Percentiles rank a stretch among this genome's conserved stretches.
phyloP scores from a whole-genome alignment of 1,284 basidiomycete species.

The Microstroma glucosiphilum region DNA sequence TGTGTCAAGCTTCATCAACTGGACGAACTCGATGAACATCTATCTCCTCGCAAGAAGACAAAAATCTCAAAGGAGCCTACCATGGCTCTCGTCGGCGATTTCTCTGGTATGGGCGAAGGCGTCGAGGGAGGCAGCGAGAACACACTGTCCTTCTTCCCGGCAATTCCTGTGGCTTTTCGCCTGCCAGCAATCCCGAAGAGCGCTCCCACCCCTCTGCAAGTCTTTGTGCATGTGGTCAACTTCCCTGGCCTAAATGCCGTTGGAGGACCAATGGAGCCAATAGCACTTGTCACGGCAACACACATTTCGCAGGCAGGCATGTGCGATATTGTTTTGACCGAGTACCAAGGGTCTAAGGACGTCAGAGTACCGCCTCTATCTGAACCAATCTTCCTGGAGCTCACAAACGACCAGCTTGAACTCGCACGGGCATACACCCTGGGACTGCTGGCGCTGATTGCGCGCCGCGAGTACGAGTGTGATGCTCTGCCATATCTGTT shows the following conservation, averaged over 20 bases:
- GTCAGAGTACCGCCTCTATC: not conserved
- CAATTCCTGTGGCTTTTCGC: not conserved
- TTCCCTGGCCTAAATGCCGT: not conserved
- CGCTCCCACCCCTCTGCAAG: not conserved
- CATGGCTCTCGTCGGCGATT: not conserved
- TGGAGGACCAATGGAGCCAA: not conserved
- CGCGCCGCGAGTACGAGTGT: not conserved
- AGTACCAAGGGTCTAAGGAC: not conserved
- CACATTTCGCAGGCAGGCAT: not conserved
- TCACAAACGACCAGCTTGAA: not conserved
- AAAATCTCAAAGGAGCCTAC: not conserved
- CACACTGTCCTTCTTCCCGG: not conserved
- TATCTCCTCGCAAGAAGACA: slow-evolving; percentile 19
- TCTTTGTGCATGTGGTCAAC: not conserved
- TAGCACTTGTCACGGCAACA: not conserved
- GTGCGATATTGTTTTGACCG: not conserved
- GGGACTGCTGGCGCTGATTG: not conserved
- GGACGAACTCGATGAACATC: slow-evolving; percentile 27
- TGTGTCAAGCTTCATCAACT: slow-evolving; percentile 21
- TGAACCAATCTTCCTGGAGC: not conserved
- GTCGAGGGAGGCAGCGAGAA: not conserved
- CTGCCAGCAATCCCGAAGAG: not conserved
- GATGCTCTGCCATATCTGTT: slow-evolving; percentile 3
- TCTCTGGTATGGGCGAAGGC: not conserved
- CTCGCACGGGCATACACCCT: not conserved